Conservation (phyloP, 345 rosid genomes). For the Rhodamnia rubescens region DNA sequence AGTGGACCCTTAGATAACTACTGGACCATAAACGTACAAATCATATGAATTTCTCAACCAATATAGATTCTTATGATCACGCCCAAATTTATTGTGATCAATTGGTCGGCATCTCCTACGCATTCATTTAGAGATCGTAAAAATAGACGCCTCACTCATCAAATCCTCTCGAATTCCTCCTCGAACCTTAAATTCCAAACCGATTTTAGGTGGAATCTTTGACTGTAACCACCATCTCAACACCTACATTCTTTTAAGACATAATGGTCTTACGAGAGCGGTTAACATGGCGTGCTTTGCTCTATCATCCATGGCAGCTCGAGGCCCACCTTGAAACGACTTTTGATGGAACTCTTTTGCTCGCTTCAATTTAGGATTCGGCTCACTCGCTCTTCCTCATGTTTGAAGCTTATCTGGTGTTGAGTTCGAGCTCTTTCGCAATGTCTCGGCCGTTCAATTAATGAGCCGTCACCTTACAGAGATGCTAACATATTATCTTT, state of each 20-base stretch:
- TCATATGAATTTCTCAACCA: background rate
- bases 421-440: background rate
- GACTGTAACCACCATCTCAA: background rate
- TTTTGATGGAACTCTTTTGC: background rate
- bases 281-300: background rate
- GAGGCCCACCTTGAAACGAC: background rate
- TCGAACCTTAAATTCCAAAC: background rate
- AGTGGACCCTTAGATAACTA: background rate
- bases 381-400: background rate
- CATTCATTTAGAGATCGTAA: background rate
- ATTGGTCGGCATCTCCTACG: background rate
- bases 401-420: background rate
- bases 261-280: background rate
- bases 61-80: background rate
- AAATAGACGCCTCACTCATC: background rate
- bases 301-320: background rate
- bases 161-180: background rate
- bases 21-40: background rate
- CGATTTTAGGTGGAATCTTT: background rate
- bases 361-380: background rate
- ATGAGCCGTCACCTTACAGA: background rate
- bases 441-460: background rate
- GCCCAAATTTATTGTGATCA: background rate
- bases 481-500: background rate
- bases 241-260: background rate